Percentiles rank a stretch among this genome's conserved stretches.
Conservation (phyloP, 169 alveolate genomes). For the Plasmodium falciparum region DNA sequence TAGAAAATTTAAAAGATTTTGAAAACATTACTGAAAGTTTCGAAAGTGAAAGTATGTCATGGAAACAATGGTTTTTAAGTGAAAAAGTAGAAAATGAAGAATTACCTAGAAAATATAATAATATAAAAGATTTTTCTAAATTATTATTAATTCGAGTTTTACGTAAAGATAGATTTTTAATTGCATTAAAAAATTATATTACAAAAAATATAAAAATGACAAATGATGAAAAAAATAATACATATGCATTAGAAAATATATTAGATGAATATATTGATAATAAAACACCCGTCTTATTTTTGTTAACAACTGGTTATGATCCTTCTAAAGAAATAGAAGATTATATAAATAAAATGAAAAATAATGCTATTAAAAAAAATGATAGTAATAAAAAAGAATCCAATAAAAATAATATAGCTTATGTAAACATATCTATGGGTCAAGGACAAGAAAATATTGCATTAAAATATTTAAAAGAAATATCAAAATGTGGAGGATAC, state of each 20-base stretch:
- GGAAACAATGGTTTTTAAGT: conserved; percentile 95
- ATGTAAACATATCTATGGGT: conserved; percentile 97
- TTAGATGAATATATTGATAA: conserved; percentile 91
- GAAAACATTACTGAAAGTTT: conserved; percentile 60
- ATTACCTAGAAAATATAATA: conserved; percentile 94
- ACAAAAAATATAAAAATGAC: conserved; percentile 91
- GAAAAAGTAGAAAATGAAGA: conserved; percentile 97
- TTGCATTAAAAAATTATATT: conserved; percentile 94
- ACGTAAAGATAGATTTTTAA: conserved; percentile 96
- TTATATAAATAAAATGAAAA: conserved; percentile 68
- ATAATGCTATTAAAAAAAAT: conserved; percentile 75
- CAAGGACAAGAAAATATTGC: conserved; percentile 98
- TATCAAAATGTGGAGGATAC: conserved; percentile 95
- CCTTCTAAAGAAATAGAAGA: conserved; percentile 93
- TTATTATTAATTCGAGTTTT: conserved; percentile 94
- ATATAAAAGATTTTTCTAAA: conserved; percentile 92
- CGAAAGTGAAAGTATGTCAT: conserved; percentile 74
- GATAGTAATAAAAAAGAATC: conserved; percentile 57
- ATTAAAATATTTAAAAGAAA: conserved; percentile 92
- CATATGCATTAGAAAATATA: conserved; percentile 92
- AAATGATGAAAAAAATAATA: conserved; percentile 91
- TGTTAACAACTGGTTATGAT: conserved; percentile 95
- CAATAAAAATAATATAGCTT: conserved; percentile 89
- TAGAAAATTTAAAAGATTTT: conserved; percentile 70
- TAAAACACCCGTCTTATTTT: conserved; percentile 96